These are phyloP conservation scores for Anisodus acutangulus DNA, from an alignment of 257 asterid species.

Conservation along the genomic window DNA sequence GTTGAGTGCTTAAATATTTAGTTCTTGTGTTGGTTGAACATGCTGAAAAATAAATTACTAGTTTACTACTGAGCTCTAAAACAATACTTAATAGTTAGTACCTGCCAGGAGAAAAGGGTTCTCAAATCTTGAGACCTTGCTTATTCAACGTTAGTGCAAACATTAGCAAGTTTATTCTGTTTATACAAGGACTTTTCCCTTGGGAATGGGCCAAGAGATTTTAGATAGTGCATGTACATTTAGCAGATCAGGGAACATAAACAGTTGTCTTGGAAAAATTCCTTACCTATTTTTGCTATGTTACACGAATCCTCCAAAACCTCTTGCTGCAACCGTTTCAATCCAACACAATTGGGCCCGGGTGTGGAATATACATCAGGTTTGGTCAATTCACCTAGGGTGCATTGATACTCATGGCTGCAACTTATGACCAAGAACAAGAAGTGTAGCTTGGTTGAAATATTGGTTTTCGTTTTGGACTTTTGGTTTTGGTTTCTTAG, in stretches of 20 bases:
- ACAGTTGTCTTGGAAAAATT: not conserved
- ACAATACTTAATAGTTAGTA: not conserved
- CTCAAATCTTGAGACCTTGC: not conserved
- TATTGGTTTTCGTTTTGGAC: not conserved
- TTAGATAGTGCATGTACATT: not conserved
- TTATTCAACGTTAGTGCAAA: not conserved
- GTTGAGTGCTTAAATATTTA: not conserved
- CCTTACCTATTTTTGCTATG: not conserved
- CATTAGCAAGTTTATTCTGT: not conserved
- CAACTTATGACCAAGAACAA: not conserved
- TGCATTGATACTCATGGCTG: conserved; percentile 5
- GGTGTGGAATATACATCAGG: not conserved
- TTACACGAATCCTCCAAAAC: conserved; percentile 9
- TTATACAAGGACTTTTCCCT: not conserved
- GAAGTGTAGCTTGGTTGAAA: not conserved
- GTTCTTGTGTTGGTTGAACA: conserved; percentile 14
- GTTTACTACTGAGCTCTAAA: not conserved
- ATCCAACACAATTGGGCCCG: not conserved
- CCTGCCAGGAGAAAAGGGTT: conserved; percentile 16
- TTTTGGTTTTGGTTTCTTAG: not conserved
- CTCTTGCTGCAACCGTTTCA: not conserved
- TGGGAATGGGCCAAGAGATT: conserved; percentile 7
- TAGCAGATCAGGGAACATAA: not conserved
- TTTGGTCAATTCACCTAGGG: conserved; percentile 7
- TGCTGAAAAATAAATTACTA: conserved; percentile 13